phyloP scores from a whole-genome alignment of 495 filamentous ascomycete species.

The Darksidea phi region DNA sequence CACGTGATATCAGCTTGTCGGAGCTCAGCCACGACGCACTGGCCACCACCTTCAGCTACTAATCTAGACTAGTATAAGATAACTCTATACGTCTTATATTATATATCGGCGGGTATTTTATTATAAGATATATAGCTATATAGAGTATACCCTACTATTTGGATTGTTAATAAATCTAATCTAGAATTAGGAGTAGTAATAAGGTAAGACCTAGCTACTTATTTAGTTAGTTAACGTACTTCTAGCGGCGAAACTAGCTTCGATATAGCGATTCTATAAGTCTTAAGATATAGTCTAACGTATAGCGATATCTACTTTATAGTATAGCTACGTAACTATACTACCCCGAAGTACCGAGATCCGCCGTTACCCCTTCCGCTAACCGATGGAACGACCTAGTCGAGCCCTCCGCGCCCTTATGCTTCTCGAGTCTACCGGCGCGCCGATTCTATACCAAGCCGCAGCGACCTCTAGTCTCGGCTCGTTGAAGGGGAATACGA shows the following conservation, averaged over 20 bases:
- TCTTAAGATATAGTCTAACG: constrained; percentile 1
- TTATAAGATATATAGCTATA: no score
- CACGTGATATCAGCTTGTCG: no score
- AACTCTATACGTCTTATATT: no score
- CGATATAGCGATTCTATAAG: constrained; percentile 1
- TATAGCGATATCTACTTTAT: not conserved
- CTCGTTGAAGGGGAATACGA: constrained; percentile 6
- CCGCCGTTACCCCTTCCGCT: constrained; percentile 1
- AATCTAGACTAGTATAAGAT: no score
- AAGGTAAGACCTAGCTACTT: not conserved
- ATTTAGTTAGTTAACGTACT: not conserved
- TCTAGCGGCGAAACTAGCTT: not conserved
- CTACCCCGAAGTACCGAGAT: not conserved
- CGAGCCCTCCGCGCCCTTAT: constrained; percentile 2
- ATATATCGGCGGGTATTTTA: no score
- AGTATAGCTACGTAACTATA: not conserved
- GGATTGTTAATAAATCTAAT: not conserved
- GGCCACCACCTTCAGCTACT: no score
- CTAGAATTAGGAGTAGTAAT: not conserved
- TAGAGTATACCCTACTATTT: no score
- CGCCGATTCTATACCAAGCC: constrained; percentile 8
- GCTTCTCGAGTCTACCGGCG: not conserved
- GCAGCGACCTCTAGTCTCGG: constrained; percentile 4
- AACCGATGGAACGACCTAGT: no score
- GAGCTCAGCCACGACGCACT: no score